A percentile compares a stretch with the other conserved stretches of the same genome.
These are phyloP conservation scores for Pistacia vera DNA, from an alignment of 345 rosid genomes.

Conservation along the genomic window DNA sequence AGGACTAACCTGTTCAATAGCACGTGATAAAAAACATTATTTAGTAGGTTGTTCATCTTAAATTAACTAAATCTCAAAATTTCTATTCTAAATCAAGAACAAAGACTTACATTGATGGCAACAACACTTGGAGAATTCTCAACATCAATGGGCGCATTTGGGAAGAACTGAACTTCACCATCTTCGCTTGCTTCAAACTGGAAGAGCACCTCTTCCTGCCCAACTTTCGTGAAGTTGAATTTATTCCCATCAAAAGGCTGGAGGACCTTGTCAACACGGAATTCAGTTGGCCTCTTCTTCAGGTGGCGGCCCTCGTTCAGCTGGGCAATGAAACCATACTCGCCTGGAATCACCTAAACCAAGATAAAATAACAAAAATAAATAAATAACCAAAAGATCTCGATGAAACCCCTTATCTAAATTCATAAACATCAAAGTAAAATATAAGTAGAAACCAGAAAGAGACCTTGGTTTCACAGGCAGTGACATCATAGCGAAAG, in stretches of 20 bases:
- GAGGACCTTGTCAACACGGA: constrained; percentile 88
- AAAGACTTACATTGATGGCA: constrained; percentile 78
- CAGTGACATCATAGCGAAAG: constrained; percentile 93
- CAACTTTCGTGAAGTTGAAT: constrained; percentile 93
- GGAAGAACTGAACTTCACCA: constrained; percentile 59
- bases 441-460: not conserved
- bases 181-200: constrained; percentile 88
- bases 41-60: not conserved
- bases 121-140: constrained; percentile 85
- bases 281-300: constrained; percentile 98
- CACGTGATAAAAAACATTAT: not conserved
- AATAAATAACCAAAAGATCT: not conserved
- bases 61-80: not conserved
- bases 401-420: constrained; percentile 6
- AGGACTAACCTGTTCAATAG: constrained; percentile 77
- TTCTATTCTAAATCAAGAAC: not conserved
- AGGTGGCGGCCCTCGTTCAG: constrained; percentile 94
- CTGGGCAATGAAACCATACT: constrained; percentile 86
- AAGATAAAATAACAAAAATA: not conserved
- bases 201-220: constrained; percentile 95
- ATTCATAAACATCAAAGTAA: not conserved
- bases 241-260: constrained; percentile 91
- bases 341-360: constrained; percentile 84
- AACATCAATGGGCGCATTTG: constrained; percentile 60
- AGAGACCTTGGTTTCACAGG: constrained; percentile 90